Conservation (phyloP, 2,329 filamentous ascomycete genomes). For the Arthrobotrys sphaeroides region DNA sequence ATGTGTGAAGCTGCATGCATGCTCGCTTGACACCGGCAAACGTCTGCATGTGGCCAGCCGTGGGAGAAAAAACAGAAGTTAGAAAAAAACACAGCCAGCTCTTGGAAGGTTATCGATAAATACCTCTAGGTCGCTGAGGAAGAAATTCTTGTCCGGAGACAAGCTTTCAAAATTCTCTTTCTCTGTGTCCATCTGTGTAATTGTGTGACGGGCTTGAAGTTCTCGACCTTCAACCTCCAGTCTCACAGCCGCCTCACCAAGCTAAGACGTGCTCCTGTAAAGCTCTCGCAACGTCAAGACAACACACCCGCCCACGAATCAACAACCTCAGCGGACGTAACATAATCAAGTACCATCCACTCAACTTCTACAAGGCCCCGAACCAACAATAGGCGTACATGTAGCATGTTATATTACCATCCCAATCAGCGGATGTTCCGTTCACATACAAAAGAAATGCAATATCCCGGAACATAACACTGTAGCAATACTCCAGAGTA, state of each 20-base stretch:
- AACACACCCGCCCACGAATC: conserved; percentile 26
- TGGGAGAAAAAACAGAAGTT: background rate
- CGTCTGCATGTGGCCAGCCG: conserved; percentile 1
- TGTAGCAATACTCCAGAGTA: background rate
- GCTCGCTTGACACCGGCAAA: conserved; percentile 20
- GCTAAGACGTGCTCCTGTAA: too few relatives aligned
- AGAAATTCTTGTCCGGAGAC: background rate
- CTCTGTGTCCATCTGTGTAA: background rate
- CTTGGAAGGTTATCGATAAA: conserved; percentile 16
- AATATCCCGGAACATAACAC: background rate
- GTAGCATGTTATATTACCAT: background rate
- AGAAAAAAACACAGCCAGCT: too few relatives aligned
- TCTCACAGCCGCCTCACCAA: background rate
- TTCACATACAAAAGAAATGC: background rate
- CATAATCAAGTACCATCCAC: background rate
- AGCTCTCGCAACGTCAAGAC: conserved; percentile 22
- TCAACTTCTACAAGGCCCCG: background rate
- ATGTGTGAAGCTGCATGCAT: conserved; percentile 16
- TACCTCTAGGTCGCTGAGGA: background rate
- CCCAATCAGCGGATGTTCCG: background rate
- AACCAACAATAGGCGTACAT: background rate
- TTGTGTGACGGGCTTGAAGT: conserved; percentile 1
- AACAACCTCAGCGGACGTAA: background rate
- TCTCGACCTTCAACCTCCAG: conserved; percentile 1
- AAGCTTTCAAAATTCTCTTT: background rate